Evolutionary conservation across 1,284 basidiomycete species (phyloP), one percentile per base, ranked within the genome.

Genomic region (Kalmanozyma brasiliensis): DNA sequence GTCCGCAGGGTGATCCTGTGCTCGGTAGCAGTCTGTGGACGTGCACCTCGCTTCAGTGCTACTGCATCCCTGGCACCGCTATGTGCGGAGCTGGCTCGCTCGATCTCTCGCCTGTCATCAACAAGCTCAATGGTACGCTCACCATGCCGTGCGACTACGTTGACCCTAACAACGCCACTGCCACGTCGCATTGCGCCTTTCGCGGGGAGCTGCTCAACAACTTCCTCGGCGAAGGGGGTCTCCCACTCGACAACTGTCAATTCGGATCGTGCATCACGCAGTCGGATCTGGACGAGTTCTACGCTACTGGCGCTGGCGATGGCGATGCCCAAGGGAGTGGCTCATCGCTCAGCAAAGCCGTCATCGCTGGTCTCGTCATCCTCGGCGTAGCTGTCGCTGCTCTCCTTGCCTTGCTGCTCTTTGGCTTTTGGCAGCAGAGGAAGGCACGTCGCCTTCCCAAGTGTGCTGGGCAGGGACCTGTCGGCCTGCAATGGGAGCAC

Each of bases 101-200:
- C 42, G 62, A 73, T 17, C 71, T 77, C 4, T 52, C 58, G 8
- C 43, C 57, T 23, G 49, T 76, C 46, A 74, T 78, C 62, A 59
- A 72, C 49, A 52, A 52, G 4, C 68, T 76, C 43, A 66, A 61
- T 46, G 76, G 76, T 13, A 57, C 52, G 6, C 63, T 77, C 38
- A 51, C 55, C 35, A 63, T 78, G 61, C 69, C 74, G 3, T 78
- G 76, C 59, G 74, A 78, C 51, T 78, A 72, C 34, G 48, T 58
- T 20, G 68, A 76, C 43, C 71, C 74, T 14, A 53, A 38, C 51
- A 58, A 67, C 35, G 33, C 48, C 10, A 46, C 37, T 10, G 68
- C 65, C 38, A 46, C 47, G 11, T 57, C 61, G 20, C 17, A 43
- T 3, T 76, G 72, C 38, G 66, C 72, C 4, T 77, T 76, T 45